A percentile compares a stretch with the other conserved stretches of the same genome.
These are phyloP conservation scores for Cadophora malorum DNA, from an alignment of 2,329 filamentous ascomycete species.

Conservation along the genomic window DNA sequence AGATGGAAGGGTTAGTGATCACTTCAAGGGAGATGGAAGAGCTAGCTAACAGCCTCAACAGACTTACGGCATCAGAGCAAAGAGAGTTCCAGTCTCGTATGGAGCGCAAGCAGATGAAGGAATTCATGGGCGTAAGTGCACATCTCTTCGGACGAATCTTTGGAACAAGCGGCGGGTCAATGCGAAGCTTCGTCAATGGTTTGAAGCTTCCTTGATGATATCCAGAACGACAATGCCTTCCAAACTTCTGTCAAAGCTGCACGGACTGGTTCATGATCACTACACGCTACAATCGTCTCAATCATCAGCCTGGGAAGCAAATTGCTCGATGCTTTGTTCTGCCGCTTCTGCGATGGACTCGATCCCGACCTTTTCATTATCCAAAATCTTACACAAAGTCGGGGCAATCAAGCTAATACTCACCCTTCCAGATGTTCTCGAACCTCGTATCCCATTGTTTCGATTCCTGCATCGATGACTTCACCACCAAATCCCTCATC, in stretches of 20 bases:
- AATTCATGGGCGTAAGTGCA: slow-evolving; percentile 89
- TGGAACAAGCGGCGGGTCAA: slow-evolving; percentile 8
- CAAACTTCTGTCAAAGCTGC: slow-evolving; percentile 10
- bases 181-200: neutral
- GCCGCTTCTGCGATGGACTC: neutral
- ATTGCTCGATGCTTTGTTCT: neutral
- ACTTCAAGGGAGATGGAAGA: neutral
- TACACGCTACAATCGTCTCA: neutral
- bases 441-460: slow-evolving; percentile 89
- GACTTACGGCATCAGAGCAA: slow-evolving; percentile 68
- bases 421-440: slow-evolving; percentile 57
- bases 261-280: neutral
- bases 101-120: slow-evolving; percentile 98
- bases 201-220: neutral
- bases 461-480: slow-evolving; percentile 96
- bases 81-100: slow-evolving; percentile 93
- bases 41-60: slow-evolving; percentile 33
- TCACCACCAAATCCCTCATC: slow-evolving; percentile 94
- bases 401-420: slow-evolving; percentile 26
- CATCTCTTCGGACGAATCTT: slow-evolving; percentile 29
- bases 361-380: neutral
- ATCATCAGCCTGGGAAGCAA: neutral
- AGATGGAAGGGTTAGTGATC: slow-evolving; percentile 45
- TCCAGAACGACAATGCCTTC: neutral
- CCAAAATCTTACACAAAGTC: neutral